Conservation (phyloP, 192 early-diverging fungal species). For the Coemansia guatemalensis region DNA sequence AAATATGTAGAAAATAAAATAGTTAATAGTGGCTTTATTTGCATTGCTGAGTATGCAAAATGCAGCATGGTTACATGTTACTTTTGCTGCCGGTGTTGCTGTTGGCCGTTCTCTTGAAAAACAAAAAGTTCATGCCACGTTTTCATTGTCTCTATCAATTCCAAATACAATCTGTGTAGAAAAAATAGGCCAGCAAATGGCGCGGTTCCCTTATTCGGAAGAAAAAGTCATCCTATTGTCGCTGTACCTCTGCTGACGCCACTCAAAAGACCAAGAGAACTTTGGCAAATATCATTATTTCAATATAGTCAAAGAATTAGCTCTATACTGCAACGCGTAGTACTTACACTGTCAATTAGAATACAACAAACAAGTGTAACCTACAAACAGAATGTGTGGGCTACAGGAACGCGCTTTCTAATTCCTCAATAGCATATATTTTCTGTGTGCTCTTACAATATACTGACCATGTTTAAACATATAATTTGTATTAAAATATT, state of each 20-base stretch:
- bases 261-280: no score
- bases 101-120: neutral
- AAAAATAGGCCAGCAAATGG: neutral
- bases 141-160: neutral
- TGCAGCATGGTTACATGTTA: neutral
- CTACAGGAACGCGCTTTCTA: no score
- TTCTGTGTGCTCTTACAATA: neutral
- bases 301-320: no score
- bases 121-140: no score
- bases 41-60: neutral
- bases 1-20: neutral
- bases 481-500: neutral
- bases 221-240: neutral
- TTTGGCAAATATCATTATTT: no score
- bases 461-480: neutral
- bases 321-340: no score
- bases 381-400: no score
- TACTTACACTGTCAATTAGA: no score
- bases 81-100: neutral
- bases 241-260: neutral
- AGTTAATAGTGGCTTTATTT: neutral
- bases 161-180: neutral
- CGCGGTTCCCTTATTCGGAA: neutral
- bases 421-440: neutral
- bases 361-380: no score